Conservation (phyloP, 495 filamentous ascomycete species). For the Xylaria longipes region DNA sequence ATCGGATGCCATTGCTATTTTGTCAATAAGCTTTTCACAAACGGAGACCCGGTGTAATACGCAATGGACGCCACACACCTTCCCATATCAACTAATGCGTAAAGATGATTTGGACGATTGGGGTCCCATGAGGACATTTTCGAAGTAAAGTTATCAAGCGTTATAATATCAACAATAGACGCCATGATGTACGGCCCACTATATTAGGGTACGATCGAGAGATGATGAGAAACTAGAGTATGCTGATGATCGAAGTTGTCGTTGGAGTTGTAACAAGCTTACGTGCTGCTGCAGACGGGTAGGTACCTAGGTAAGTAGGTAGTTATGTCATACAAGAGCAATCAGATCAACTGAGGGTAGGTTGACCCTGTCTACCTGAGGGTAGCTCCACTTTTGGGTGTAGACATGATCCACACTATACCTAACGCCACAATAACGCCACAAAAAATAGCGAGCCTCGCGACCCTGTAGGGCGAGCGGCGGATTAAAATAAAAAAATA, state of each 20-base stretch:
- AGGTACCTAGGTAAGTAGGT: background rate
- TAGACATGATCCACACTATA: too few relatives aligned
- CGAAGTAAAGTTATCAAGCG: slow-evolving; percentile 57
- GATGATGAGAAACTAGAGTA: background rate
- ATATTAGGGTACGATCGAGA: background rate
- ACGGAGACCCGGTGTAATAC: background rate
- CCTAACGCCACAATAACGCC: too few relatives aligned
- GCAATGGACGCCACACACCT: slow-evolving; percentile 55
- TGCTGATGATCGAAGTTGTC: background rate
- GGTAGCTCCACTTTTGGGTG: too few relatives aligned
- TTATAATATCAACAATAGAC: slow-evolving; percentile 48
- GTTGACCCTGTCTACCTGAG: too few relatives aligned
- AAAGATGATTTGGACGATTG: slow-evolving; percentile 51
- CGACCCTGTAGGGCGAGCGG: too few relatives aligned
- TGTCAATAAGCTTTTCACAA: background rate
- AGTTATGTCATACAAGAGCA: background rate
- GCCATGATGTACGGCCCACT: slow-evolving; percentile 28
- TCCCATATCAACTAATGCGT: slow-evolving; percentile 75
- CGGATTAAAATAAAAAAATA: too few relatives aligned
- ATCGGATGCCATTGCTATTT: slow-evolving; percentile 89
- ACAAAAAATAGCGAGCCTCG: too few relatives aligned
- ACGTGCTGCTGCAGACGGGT: too few relatives aligned
- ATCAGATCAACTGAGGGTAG: too few relatives aligned
- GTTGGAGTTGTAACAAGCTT: background rate
- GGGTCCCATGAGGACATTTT: slow-evolving; percentile 55